Evolutionary conservation across 2,329 filamentous ascomycete species (phyloP).

Genomic region (Calonectria hongkongensis): DNA sequence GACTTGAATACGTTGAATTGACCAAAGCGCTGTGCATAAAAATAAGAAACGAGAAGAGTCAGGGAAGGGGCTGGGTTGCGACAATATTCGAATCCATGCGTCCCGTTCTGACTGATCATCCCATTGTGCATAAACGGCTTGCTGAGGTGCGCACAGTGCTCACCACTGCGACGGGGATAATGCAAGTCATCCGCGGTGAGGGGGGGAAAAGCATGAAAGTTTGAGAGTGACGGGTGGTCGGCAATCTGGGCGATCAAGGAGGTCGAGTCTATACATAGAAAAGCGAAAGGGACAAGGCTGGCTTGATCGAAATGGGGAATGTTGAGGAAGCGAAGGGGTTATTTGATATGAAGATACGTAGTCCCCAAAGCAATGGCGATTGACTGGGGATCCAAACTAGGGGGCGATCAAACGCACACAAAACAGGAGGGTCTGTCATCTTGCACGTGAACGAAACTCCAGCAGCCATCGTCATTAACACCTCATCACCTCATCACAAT

Average conservation of each 20-base stretch:
- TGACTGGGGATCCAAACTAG: background rate
- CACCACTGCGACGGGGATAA: conserved; percentile 5
- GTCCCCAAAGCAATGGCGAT: background rate
- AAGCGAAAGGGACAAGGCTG: background rate
- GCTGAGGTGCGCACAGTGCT: conserved; percentile 10
- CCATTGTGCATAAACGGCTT: conserved; percentile 24
- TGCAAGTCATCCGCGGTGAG: conserved; percentile 6
- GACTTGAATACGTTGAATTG: too few species aligned
- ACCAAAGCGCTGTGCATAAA: too few species aligned
- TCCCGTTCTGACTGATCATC: conserved; percentile 6
- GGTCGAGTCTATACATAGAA: conserved; percentile 16
- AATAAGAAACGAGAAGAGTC: conserved; percentile 14
- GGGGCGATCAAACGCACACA: background rate
- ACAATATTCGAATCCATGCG: conserved; percentile 29
- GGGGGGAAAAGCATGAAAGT: conserved; percentile 6
- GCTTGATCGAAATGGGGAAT: background rate
- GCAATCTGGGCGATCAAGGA: conserved; percentile 9
- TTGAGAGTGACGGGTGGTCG: background rate
- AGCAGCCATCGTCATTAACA: background rate
- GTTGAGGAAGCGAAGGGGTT: conserved; percentile 5
- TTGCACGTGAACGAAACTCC: conserved; percentile 7
- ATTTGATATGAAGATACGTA: background rate
- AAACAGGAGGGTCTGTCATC: background rate
- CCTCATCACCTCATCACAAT: background rate
- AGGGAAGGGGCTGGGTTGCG: conserved; percentile 20